Evolutionary conservation across 2,329 filamentous ascomycete genomes (phyloP), one percentile per base, ranked within the genome.

Genomic region (Ophiostoma ips): DNA sequence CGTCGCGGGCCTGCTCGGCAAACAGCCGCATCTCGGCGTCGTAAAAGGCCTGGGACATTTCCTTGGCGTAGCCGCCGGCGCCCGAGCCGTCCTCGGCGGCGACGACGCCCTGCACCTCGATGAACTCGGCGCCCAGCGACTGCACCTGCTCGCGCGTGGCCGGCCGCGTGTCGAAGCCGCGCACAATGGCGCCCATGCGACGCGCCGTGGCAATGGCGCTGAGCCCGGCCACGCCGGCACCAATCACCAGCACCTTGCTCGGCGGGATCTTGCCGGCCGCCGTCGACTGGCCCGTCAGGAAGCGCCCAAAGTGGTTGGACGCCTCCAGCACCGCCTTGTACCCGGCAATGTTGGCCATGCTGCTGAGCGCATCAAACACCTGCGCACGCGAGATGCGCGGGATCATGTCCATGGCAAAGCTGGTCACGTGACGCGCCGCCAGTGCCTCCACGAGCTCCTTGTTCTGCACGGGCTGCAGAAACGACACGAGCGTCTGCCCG

Each of bases 1-100:
- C 87, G 36, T 95, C 88, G 52, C 78, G 76, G 54, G 84, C 85
- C 63, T 94, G 88, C 57, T 92, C 84, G 62, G 85, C 80, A 66
- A 95, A 95, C 0, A 95, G 73, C 63, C 86, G 89, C 87, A 94
- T 94, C 64, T 95, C 87, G 6, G 87, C 87, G 53, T 87, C 86
- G 62, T 92, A 87, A 60, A 94, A 95, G 57, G 90, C 87, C 60
- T 90, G 88, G 50, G 86, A 92, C 87, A 94, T 94, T 61, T 89
- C 86, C 61, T 94, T 94, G 49, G 86, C 87, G 60, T 95, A 95
- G 15, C 88, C 88, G 28, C 88, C 87, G 9, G 84, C 80, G 2
- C 87, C 87, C 12, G 83, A 80, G 2, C 88, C 88, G 53, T 92
- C 87, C 65, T 95, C 88, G 57, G 90, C 64, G 19, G 94, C 72